Percentiles rank a stretch among this genome's conserved stretches.
Evolutionary conservation across 2,329 filamentous ascomycete genomes (phyloP).

Genomic region (Fusarium phyllophilum): DNA sequence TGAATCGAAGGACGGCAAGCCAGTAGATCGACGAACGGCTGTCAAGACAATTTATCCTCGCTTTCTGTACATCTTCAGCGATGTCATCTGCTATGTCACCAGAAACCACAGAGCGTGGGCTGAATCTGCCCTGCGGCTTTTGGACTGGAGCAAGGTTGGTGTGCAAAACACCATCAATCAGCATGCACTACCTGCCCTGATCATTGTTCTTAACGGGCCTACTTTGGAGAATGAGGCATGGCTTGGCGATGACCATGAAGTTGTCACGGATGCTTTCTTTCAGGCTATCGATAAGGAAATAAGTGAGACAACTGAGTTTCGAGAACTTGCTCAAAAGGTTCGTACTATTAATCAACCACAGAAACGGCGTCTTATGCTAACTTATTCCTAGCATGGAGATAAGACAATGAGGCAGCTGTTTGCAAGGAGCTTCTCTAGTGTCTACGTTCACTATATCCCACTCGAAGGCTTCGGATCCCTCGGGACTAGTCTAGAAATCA

Average conservation of each 20-base stretch:
- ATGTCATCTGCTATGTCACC: not conserved
- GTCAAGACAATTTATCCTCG: not conserved
- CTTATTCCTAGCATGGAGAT: not conserved
- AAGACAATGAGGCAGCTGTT: not conserved
- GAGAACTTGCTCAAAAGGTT: not conserved
- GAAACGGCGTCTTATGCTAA: fast-evolving
- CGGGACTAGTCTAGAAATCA: not conserved
- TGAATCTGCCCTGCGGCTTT: not conserved
- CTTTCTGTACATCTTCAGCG: not conserved
- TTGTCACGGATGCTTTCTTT: not conserved
- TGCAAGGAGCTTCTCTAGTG: not conserved
- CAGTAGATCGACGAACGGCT: not conserved
- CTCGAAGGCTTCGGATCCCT: not conserved
- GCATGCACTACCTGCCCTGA: not conserved
- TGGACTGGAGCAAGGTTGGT: not conserved
- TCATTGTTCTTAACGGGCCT: not conserved
- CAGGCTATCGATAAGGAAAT: not conserved
- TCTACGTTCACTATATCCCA: not conserved
- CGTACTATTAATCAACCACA: not conserved
- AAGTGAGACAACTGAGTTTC: not conserved
- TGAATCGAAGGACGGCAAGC: not conserved
- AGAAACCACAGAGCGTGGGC: not conserved
- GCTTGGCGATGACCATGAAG: not conserved
- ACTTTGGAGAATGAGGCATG: not conserved
- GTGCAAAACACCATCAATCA: not conserved